Conservation (phyloP, 1,284 basidiomycete species). For the Leccinum insolens region DNA sequence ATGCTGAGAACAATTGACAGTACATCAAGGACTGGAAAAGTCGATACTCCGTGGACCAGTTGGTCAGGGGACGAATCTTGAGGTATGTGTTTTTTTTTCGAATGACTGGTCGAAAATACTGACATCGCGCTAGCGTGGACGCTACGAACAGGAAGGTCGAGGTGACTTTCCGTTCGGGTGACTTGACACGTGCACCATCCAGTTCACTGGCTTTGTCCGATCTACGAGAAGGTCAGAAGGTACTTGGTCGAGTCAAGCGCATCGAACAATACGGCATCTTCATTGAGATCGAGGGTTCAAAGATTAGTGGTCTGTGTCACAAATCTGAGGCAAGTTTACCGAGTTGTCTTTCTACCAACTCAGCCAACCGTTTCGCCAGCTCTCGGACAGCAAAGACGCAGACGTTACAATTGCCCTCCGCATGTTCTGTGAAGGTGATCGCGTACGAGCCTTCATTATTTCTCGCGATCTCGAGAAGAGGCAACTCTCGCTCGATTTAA, state of each 20-base stretch:
- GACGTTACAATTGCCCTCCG: conserved; percentile 79
- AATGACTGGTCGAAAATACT: conserved; percentile 13
- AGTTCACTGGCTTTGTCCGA: conserved; percentile 54
- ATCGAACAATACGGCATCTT: conserved; percentile 93
- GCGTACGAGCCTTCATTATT: conserved; percentile 80
- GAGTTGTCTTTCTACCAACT: conserved; percentile 3
- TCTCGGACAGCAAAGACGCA: conserved; percentile 83
- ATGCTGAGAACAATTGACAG: conserved; percentile 42
- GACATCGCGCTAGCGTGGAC: conserved; percentile 59
- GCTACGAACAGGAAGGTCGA: conserved; percentile 77
- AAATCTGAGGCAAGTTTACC: conserved; percentile 73
- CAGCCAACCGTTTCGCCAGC: conserved; percentile 42
- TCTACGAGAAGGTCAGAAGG: conserved; percentile 74
- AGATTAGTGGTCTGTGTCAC: conserved; percentile 91
- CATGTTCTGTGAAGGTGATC: conserved; percentile 86
- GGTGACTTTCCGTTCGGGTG: conserved; percentile 77
- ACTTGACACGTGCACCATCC: conserved; percentile 47
- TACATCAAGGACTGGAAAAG: conserved; percentile 96
- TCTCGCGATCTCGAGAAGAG: conserved; percentile 75
- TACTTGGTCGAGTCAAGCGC: conserved; percentile 74
- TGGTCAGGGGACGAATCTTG: conserved; percentile 86
- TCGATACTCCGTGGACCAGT: conserved; percentile 78
- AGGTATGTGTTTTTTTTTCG: conserved; percentile 47
- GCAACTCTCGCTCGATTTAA: conserved; percentile 87
- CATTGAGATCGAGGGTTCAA: conserved; percentile 83